Evolutionary conservation across 2,329 filamentous ascomycete genomes (phyloP).

Genomic region (Alternaria arbusti): DNA sequence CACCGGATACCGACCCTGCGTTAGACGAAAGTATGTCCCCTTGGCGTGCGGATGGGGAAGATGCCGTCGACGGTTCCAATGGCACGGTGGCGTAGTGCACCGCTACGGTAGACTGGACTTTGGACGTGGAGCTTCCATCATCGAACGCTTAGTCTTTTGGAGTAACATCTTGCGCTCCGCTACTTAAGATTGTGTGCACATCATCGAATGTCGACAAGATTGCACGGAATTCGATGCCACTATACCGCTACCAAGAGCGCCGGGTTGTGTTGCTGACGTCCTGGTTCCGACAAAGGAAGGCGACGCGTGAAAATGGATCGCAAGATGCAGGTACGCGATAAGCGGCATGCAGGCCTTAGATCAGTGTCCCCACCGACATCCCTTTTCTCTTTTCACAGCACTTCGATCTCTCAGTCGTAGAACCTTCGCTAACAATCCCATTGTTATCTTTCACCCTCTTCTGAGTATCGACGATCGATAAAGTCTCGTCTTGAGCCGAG

Average conservation of each 20-base stretch:
- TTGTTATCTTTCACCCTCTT: neutral
- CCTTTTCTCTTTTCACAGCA: neutral
- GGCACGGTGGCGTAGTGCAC: neutral
- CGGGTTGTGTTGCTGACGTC: neutral
- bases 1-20: neutral
- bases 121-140: neutral
- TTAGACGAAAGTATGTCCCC: neutral
- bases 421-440: neutral
- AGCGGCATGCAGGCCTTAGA: neutral
- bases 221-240: neutral
- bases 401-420: neutral
- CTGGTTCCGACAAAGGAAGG: neutral
- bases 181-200: neutral
- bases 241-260: neutral
- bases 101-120: neutral
- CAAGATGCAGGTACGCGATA: conserved; percentile 1
- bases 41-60: neutral
- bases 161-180: neutral
- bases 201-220: neutral
- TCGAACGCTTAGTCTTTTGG: neutral
- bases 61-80: neutral
- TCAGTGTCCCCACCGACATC: neutral
- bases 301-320: neutral
- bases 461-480: neutral
- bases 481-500: neutral